Conservation (phyloP, 2,329 filamentous ascomycete genomes). For the Triangularia verruculosa region DNA sequence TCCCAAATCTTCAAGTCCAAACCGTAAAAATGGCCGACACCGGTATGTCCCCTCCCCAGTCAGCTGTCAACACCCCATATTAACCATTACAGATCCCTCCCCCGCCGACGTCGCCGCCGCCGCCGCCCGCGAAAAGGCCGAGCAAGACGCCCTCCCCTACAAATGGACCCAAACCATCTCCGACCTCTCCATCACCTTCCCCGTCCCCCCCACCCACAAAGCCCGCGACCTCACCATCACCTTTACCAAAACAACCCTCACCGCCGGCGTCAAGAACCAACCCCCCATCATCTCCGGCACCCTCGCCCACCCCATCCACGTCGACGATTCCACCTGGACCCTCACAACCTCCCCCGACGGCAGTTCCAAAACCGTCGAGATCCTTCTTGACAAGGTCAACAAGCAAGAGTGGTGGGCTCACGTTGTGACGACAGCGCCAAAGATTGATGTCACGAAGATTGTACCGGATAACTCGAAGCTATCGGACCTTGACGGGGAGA, state of each 20-base stretch:
- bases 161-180: constrained; percentile 94
- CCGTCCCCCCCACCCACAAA: constrained; percentile 79
- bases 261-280: constrained; percentile 84
- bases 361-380: constrained; percentile 48
- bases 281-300: constrained; percentile 83
- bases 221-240: constrained; percentile 79
- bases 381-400: constrained; percentile 93
- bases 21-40: constrained; percentile 41
- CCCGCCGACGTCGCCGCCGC: constrained; percentile 57
- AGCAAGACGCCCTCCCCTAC: constrained; percentile 91
- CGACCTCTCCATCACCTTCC: constrained; percentile 77
- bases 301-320: constrained; percentile 72
- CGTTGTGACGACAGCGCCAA: constrained; percentile 80
- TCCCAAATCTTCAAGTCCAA: background rate
- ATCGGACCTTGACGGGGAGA: constrained; percentile 90
- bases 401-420: constrained; percentile 99
- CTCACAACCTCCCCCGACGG: constrained; percentile 71
- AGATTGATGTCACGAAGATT: constrained; percentile 95
- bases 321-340: constrained; percentile 94
- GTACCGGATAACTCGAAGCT: constrained; percentile 88
- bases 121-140: constrained; percentile 71
- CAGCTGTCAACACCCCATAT: background rate
- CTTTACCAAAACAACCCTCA: constrained; percentile 73
- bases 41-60: constrained; percentile 26
- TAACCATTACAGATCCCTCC: constrained; percentile 49